Conservation (phyloP, 2,329 filamentous ascomycete genomes). For the Onygenales sp. region DNA sequence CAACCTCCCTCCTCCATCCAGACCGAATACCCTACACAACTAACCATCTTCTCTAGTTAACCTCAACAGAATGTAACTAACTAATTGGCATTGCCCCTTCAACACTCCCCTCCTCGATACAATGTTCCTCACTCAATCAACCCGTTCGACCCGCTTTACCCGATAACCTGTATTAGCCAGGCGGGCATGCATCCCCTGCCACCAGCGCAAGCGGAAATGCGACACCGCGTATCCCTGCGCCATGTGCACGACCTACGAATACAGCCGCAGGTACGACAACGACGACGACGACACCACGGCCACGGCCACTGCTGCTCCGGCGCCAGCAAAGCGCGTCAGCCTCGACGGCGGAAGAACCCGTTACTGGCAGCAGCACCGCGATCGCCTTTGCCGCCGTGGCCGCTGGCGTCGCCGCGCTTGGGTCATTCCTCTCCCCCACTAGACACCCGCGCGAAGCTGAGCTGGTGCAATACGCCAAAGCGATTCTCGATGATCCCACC, state of each 20-base stretch:
- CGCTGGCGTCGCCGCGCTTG: conserved; percentile 19
- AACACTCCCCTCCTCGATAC: too few species aligned
- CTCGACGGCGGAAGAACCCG: conserved; percentile 14
- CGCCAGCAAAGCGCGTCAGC: conserved; percentile 1
- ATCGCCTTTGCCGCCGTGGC: conserved; percentile 20
- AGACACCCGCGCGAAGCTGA: conserved; percentile 19
- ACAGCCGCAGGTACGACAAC: conserved; percentile 18
- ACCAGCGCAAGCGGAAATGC: conserved; percentile 26
- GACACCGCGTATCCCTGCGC: conserved; percentile 20
- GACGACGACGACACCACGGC: neutral
- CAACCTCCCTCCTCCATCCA: too few species aligned
- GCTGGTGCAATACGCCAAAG: conserved; percentile 22
- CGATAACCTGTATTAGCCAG: conserved; percentile 3
- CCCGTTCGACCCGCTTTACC: too few species aligned
- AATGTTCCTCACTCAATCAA: too few species aligned
- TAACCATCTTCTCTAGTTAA: too few species aligned
- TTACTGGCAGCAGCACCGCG: conserved; percentile 12
- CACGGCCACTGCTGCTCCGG: neutral
- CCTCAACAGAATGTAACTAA: too few species aligned
- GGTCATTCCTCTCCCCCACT: conserved; percentile 19
- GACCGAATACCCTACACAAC: too few species aligned
- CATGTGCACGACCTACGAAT: conserved; percentile 21
- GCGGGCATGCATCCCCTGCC: conserved; percentile 24
- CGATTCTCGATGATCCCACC: conserved; percentile 22
- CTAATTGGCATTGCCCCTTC: too few species aligned